These are phyloP conservation scores for Trapa incisa DNA, from an alignment of 345 rosid genomes.

Conservation along the genomic window DNA sequence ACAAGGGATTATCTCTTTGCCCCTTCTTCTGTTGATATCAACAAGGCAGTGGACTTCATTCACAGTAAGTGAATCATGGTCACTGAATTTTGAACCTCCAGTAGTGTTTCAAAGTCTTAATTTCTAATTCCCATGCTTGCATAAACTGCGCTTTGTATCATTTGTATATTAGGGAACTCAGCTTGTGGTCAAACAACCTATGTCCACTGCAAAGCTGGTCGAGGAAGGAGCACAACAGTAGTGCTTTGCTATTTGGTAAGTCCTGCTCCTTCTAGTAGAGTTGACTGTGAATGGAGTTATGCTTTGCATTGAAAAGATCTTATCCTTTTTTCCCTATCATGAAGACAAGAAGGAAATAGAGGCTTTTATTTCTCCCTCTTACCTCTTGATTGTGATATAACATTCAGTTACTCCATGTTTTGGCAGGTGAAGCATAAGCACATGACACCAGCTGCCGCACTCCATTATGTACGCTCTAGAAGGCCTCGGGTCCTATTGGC, in stretches of 20 bases:
- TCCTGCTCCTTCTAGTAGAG: slow-evolving; percentile 1
- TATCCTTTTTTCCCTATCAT: neutral
- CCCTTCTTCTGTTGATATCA: slow-evolving; percentile 50
- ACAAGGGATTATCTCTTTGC: slow-evolving; percentile 87
- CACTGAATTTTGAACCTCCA: neutral
- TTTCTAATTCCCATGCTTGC: neutral
- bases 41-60: slow-evolving; percentile 61
- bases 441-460: slow-evolving; percentile 43
- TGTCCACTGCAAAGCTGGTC: slow-evolving; percentile 93
- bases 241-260: slow-evolving; percentile 77
- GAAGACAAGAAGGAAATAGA: neutral
- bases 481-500: slow-evolving; percentile 58
- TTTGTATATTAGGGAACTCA: slow-evolving; percentile 38
- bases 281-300: neutral
- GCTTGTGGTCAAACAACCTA: slow-evolving; percentile 53
- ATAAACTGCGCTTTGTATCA: neutral
- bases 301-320: neutral
- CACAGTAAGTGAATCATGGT: slow-evolving; percentile 30
- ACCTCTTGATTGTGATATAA: neutral
- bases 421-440: slow-evolving; percentile 42
- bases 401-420: slow-evolving; percentile 9
- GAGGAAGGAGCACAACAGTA: slow-evolving; percentile 86
- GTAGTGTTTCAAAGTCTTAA: slow-evolving; percentile 1
- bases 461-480: slow-evolving; percentile 45
- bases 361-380: too few species aligned